Percentiles rank a stretch among this genome's conserved stretches.
Conservation (phyloP, 768 basidiomycete genomes). For the Collybia mongolica region DNA sequence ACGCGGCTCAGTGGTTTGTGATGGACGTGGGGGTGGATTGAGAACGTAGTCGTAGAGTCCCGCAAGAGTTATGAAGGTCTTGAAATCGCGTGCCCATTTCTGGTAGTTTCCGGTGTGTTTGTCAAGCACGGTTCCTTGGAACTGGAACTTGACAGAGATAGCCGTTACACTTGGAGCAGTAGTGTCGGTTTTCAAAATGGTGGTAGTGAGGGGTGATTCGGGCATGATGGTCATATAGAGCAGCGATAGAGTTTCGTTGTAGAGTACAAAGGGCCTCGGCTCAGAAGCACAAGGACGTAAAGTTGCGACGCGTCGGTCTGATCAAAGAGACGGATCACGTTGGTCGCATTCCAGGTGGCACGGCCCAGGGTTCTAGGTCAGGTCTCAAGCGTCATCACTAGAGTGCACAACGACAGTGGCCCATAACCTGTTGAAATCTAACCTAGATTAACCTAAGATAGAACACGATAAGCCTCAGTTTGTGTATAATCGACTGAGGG, state of each 20-base stretch:
- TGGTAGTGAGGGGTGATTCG: not conserved
- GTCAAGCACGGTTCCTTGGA: not conserved
- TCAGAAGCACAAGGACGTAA: not conserved
- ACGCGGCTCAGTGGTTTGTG: not conserved
- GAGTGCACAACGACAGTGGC: slow-evolving; percentile 7
- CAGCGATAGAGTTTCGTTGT: not conserved
- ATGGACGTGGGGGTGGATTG: not conserved
- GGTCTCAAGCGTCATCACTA: not conserved
- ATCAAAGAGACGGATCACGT: not conserved
- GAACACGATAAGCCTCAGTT: not conserved
- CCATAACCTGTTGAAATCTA: slow-evolving; percentile 18
- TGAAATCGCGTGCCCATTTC: not conserved
- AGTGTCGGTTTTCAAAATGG: not conserved
- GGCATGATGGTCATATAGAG: not conserved
- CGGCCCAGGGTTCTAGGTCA: not conserved
- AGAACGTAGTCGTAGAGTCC: not conserved
- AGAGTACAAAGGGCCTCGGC: not conserved
- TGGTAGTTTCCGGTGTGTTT: not conserved
- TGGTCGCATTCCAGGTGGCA: not conserved
- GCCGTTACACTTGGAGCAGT: not conserved
- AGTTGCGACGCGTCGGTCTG: not conserved
- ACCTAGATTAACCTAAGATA: not conserved
- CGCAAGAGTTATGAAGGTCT: not conserved
- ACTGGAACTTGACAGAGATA: not conserved
- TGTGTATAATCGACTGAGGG: not conserved